Conservation (phyloP, 2,329 filamentous ascomycete species). For the Phoma herbarum region DNA sequence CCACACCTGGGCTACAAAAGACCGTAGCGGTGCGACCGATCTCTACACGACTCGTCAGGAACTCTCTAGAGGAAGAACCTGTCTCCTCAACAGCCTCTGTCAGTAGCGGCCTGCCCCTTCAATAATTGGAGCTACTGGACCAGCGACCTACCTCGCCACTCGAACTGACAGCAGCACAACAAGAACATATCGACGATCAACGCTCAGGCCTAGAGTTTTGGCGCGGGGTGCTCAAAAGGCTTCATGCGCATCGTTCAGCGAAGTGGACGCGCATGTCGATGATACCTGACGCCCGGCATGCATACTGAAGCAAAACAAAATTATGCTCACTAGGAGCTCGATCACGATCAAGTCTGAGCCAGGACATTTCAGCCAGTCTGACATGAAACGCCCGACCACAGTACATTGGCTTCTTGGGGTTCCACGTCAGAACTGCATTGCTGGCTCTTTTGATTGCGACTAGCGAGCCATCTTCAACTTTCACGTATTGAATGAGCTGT, state of each 20-base stretch:
- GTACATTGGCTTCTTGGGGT: too few relatives aligned
- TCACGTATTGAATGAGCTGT: too few relatives aligned
- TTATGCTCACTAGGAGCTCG: too few relatives aligned
- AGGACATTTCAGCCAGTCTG: too few relatives aligned
- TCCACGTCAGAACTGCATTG: too few relatives aligned
- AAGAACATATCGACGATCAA: background rate
- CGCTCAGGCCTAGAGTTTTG: background rate
- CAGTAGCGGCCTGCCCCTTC: background rate
- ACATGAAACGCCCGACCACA: too few relatives aligned
- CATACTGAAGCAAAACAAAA: too few relatives aligned
- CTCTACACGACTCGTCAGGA: background rate
- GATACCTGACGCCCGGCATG: background rate
- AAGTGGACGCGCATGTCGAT: background rate
- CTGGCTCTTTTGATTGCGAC: too few relatives aligned
- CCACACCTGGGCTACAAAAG: background rate
- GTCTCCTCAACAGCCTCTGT: background rate
- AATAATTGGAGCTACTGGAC: background rate
- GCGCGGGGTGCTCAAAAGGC: background rate
- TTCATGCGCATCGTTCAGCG: background rate
- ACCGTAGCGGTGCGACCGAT: background rate
- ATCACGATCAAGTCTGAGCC: too few relatives aligned
- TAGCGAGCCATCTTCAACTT: too few relatives aligned
- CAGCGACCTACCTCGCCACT: background rate
- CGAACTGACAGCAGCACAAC: background rate
- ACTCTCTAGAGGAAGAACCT: background rate